These are phyloP conservation scores for Hysterangium stoloniferum DNA, from an alignment of 768 basidiomycete genomes.

Conservation along the genomic window DNA sequence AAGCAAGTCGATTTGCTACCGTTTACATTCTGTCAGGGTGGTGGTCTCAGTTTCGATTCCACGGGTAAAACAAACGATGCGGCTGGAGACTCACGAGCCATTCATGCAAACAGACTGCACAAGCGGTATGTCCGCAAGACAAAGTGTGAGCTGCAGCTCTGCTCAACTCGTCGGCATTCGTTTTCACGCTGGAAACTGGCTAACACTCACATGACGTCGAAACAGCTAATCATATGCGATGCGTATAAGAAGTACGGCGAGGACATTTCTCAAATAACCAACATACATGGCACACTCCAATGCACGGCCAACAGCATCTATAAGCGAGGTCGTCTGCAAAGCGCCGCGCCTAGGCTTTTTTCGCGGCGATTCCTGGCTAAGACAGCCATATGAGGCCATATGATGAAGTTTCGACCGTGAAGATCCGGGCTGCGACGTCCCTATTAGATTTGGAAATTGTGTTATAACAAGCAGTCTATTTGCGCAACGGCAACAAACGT, in stretches of 20 bases:
- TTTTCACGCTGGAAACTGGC: not conserved
- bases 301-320: conserved; percentile 54
- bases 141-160: conserved; percentile 59
- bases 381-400: not conserved
- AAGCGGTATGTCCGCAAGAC: conserved; percentile 70
- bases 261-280: not conserved
- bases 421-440: not conserved
- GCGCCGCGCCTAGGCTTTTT: conserved; percentile 47
- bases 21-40: not conserved
- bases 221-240: conserved; percentile 41
- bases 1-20: not conserved
- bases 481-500: too few species aligned
- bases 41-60: not conserved
- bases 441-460: not conserved
- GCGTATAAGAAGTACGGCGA: conserved; percentile 1
- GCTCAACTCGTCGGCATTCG: conserved; percentile 6
- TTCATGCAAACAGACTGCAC: conserved; percentile 55
- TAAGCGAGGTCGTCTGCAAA: conserved; percentile 26
- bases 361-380: conserved; percentile 16
- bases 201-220: conserved; percentile 53
- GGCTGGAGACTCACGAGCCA: conserved; percentile 44
- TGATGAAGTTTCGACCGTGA: not conserved
- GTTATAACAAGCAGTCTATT: not conserved
- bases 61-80: not conserved
- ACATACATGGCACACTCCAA: conserved; percentile 68